Base-by-base conservation (phyloP, 345 rosid species). In the Dipteronia dyeriana region DNA sequence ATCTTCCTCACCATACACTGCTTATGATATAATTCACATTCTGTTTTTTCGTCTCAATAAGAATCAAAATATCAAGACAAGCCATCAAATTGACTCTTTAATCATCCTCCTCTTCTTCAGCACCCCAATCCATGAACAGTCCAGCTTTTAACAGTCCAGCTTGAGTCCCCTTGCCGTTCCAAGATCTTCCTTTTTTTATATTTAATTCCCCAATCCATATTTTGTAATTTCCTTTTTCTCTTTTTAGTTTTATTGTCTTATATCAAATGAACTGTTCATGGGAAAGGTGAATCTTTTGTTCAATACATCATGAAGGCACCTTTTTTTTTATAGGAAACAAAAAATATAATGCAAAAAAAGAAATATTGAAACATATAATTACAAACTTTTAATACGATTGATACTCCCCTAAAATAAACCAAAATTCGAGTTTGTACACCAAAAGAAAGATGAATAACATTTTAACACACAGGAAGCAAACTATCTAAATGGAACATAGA, bases 391-490 rank as follows among this genome's bases (percentile, higher is more conserved):
- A 67, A 67, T 67, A 11, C n/a, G 17, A 67, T 67, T 10, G 26
- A 19, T n/a, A 41, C 71, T 45, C 54, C 45, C 17, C 4, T 68
- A 68, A 51, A 45, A 51, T 51, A 14, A 13, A 14, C n/a, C n/a
- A 51, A 51, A 51, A 51, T 51, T 16, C 7, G 6, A 51, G n/a
- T 51, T 51, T 22, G 7, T 5, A 20, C 19, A 68, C 25, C 51
- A 25, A 69, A 49, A 23, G 12, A 47, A 69, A 8, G n/a, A 31
- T 14, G 16, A 26, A 3, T n/a, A 75, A 65, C 14, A 65, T 14
- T n/a, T 20, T 63, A 19, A 41, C 63, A 66, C 41, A 7, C 70
- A 47, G 49, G 65, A 62, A 71, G 41, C 53, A 29, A 79, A 51
- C n/a, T 19, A 49, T 53, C 22, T 17, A 78, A 71, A 72, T 41